phyloP scores from a whole-genome alignment of 2,329 filamentous ascomycete genomes.

The Fusarium euwallaceae region DNA sequence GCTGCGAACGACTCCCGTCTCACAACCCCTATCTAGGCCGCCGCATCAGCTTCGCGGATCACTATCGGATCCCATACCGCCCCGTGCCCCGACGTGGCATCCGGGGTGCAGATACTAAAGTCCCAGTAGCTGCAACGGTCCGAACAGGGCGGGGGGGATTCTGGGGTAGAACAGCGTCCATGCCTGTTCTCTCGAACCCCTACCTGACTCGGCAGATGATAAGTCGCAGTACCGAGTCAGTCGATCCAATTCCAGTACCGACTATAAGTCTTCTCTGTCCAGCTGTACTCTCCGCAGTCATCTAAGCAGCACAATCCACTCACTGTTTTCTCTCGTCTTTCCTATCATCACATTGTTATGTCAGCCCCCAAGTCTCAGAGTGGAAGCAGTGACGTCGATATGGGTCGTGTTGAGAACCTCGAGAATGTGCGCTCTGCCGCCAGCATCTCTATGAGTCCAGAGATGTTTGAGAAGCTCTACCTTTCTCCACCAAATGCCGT shows the following conservation, averaged over 20 bases:
- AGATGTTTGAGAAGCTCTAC: slow-evolving; percentile 73
- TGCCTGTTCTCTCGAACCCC: neutral
- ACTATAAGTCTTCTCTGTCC: neutral
- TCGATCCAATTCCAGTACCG: neutral
- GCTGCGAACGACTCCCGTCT: neutral
- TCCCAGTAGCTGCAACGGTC: neutral
- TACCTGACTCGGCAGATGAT: neutral
- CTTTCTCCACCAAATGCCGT: slow-evolving; percentile 64
- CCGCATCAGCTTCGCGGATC: neutral
- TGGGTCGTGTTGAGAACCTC: neutral
- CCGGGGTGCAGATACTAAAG: neutral
- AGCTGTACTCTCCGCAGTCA: neutral
- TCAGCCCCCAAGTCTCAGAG: neutral
- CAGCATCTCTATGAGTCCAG: slow-evolving; percentile 64
- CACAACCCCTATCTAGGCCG: neutral
- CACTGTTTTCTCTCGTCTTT: neutral
- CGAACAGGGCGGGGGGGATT: neutral
- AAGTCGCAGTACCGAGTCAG: neutral
- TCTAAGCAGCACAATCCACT: neutral
- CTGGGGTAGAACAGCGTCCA: slow-evolving; percentile 1
- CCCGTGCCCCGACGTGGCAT: neutral
- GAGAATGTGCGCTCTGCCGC: slow-evolving; percentile 39
- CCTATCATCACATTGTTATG: neutral
- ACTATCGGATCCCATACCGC: neutral
- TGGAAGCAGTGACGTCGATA: slow-evolving; percentile 5